Conservation (phyloP, 257 asterid genomes). For the Solanum peruvianum region DNA sequence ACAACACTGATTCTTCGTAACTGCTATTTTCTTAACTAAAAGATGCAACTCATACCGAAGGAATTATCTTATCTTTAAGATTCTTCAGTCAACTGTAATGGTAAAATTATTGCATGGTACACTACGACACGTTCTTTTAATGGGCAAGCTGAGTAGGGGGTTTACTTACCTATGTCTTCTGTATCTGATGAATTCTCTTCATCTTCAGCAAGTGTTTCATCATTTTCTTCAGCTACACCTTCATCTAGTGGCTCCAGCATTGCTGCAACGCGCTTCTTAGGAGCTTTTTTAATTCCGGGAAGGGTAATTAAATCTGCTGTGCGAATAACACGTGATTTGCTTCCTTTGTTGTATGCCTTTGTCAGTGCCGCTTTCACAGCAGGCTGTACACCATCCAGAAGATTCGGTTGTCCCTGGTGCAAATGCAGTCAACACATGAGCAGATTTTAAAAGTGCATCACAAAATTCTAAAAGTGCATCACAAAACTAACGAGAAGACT, state of each 20-base stretch:
- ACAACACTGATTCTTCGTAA: neutral
- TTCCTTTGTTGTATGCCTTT: slow-evolving; percentile 84
- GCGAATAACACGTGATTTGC: slow-evolving; percentile 68
- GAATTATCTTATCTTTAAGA: neutral
- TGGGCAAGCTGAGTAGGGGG: neutral
- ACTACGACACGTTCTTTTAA: neutral
- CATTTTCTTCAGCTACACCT: slow-evolving; percentile 30
- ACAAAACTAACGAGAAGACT: neutral
- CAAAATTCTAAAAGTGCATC: neutral
- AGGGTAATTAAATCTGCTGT: slow-evolving; percentile 79
- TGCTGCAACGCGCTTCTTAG: slow-evolving; percentile 85
- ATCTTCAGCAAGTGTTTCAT: slow-evolving; percentile 32
- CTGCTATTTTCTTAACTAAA: neutral
- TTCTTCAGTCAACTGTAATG: neutral
- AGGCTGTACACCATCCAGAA: slow-evolving; percentile 79
- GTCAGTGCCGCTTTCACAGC: slow-evolving; percentile 87
- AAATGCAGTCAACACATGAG: neutral
- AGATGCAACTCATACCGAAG: neutral
- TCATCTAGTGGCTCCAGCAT: slow-evolving; percentile 87
- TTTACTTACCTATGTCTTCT: slow-evolving; percentile 79
- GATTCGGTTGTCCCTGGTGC: slow-evolving; percentile 68
- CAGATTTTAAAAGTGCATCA: neutral
- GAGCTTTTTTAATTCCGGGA: slow-evolving; percentile 85
- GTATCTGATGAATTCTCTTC: slow-evolving; percentile 61
- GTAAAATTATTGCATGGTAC: neutral